Evolutionary conservation across 2,329 filamentous ascomycete species (phyloP).

Genomic region (Aspergillus jensenii): DNA sequence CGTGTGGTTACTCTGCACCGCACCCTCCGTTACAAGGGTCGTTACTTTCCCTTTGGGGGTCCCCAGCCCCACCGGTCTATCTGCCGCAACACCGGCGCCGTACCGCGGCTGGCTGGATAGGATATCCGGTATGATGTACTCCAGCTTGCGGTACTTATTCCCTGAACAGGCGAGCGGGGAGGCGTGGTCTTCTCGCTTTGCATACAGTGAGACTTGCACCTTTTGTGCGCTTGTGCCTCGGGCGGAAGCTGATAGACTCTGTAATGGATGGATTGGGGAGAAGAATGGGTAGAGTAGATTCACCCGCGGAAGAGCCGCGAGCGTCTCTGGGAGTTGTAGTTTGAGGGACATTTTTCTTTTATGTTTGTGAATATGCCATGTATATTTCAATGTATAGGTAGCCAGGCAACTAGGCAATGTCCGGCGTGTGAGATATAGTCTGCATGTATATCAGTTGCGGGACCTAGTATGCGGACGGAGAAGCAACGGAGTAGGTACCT

Average conservation of each 20-base stretch:
- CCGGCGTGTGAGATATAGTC: background rate
- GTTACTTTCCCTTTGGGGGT: constrained; percentile 15
- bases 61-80: background rate
- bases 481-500: no score
- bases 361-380: background rate
- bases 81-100: background rate
- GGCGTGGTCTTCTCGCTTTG: constrained; percentile 37
- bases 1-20: constrained; percentile 39
- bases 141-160: constrained; percentile 41
- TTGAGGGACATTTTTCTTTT: constrained; percentile 10
- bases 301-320: constrained; percentile 29
- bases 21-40: constrained; percentile 37
- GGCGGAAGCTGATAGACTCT: constrained; percentile 3
- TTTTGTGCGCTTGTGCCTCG: background rate
- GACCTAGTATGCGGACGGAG: background rate
- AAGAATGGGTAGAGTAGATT: constrained; percentile 29
- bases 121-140: constrained; percentile 38
- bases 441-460: background rate
- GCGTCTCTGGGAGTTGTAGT: constrained; percentile 22
- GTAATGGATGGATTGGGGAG: constrained; percentile 35
- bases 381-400: background rate
- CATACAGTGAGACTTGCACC: constrained; percentile 25
- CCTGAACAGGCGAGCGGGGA: constrained; percentile 35
- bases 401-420: background rate
- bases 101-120: constrained; percentile 13